A percentile compares a stretch with the other conserved stretches of the same genome.
phyloP scores from a whole-genome alignment of 2,329 filamentous ascomycete genomes.

The Remersonia thermophila region DNA sequence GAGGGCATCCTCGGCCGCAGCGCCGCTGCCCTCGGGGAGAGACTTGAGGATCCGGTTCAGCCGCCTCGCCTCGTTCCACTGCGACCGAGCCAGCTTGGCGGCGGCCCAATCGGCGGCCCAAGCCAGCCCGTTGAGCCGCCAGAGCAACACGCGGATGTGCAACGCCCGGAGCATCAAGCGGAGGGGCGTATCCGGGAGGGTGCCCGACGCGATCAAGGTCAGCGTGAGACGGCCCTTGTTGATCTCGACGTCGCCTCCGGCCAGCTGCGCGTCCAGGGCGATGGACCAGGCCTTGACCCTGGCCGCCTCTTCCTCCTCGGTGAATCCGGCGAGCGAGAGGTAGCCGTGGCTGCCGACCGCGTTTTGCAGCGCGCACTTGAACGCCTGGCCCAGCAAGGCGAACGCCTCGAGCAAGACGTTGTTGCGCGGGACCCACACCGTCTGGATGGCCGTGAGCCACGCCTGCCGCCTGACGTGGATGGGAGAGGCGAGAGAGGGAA shows the following conservation, averaged over 20 bases:
- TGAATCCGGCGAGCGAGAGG: constrained; percentile 65
- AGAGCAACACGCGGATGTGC: constrained; percentile 80
- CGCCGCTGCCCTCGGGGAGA: constrained; percentile 26
- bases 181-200: constrained; percentile 68
- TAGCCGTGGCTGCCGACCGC: constrained; percentile 66
- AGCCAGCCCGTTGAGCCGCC: constrained; percentile 58
- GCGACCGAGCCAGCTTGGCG: constrained; percentile 57
- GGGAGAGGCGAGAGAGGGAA: constrained; percentile 65
- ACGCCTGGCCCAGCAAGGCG: constrained; percentile 65
- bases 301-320: constrained; percentile 72
- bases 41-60: constrained; percentile 41
- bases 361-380: constrained; percentile 71
- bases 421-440: constrained; percentile 80
- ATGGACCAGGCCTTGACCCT: constrained; percentile 88
- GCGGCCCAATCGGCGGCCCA: constrained; percentile 49
- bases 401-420: constrained; percentile 76
- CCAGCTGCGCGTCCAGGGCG: constrained; percentile 82
- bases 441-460: constrained; percentile 88
- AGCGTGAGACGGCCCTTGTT: constrained; percentile 76
- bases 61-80: constrained; percentile 71
- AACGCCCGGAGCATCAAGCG: constrained; percentile 85
- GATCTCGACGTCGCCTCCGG: constrained; percentile 79
- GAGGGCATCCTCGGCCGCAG: constrained; percentile 46
- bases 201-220: constrained; percentile 78
- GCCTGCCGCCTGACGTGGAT: constrained; percentile 78